Evolutionary conservation across 495 filamentous ascomycete genomes (phyloP).

Genomic region (Arthonia radiata): DNA sequence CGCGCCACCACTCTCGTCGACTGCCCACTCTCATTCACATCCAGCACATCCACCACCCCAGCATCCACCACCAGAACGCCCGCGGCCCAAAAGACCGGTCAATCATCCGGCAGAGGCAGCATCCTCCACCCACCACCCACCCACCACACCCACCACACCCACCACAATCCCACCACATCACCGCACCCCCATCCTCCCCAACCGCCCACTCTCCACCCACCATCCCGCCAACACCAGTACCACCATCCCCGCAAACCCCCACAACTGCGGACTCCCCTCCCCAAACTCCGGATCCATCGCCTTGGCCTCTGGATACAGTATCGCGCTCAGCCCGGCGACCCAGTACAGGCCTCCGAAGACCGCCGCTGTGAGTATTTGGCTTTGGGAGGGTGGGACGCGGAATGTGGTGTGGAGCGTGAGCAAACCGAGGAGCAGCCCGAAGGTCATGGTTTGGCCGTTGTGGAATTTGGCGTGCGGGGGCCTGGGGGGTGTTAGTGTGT

Average conservation of each 20-base stretch:
- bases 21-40: no score
- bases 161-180: background rate
- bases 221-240: slow-evolving; percentile 11
- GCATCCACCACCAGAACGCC: no score
- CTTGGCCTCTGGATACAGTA: slow-evolving; percentile 23
- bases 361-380: slow-evolving; percentile 11
- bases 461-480: slow-evolving; percentile 13
- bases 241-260: slow-evolving; percentile 13
- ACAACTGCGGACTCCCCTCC: slow-evolving; percentile 21
- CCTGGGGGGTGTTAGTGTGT: no score
- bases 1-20: no score
- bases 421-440: slow-evolving; percentile 5
- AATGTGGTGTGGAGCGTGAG: slow-evolving; percentile 5
- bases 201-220: slow-evolving; percentile 1
- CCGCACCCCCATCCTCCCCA: slow-evolving; percentile 1
- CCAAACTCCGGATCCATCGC: slow-evolving; percentile 30
- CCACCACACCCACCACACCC: background rate
- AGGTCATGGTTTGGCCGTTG: slow-evolving; percentile 12
- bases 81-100: no score
- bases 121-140: no score
- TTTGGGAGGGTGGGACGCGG: background rate
- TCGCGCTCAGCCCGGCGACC: slow-evolving; percentile 20
- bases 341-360: slow-evolving; percentile 26
- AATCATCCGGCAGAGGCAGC: no score
- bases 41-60: no score